Conservation (phyloP, 768 basidiomycete species). For the Leccinellum rugosiceps region DNA sequence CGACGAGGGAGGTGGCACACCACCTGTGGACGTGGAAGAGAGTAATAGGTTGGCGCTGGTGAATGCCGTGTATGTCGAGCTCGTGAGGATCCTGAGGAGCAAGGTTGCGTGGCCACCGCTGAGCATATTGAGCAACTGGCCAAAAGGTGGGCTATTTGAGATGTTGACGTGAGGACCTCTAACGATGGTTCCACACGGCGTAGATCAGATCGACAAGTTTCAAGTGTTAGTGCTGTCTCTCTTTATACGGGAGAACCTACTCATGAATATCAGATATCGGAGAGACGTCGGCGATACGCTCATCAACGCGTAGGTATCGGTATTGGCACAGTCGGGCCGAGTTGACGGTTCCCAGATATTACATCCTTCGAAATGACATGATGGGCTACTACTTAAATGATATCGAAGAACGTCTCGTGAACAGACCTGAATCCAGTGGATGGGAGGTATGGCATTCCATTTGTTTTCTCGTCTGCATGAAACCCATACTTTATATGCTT, state of each 20-base stretch:
- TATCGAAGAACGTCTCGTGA: conserved; percentile 51
- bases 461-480: neutral
- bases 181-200: conserved; percentile 3
- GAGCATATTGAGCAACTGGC: conserved; percentile 49
- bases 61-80: conserved; percentile 74
- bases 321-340: neutral
- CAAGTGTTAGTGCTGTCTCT: conserved; percentile 52
- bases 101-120: conserved; percentile 73
- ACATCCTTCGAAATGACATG: conserved; percentile 84
- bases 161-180: neutral
- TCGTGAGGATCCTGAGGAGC: conserved; percentile 64
- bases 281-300: conserved; percentile 85
- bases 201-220: conserved; percentile 81
- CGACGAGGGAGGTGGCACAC: conserved; percentile 23
- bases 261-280: conserved; percentile 55
- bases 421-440: conserved; percentile 41
- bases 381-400: conserved; percentile 66
- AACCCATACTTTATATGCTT: conserved; percentile 4
- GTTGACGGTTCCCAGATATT: conserved; percentile 54
- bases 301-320: conserved; percentile 70
- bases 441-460: conserved; percentile 66
- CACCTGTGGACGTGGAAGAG: conserved; percentile 24
- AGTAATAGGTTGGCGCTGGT: conserved; percentile 51
- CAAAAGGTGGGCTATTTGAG: conserved; percentile 52
- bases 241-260: neutral